Conservation (phyloP, 1,284 basidiomycete genomes). For the Vanrija humicola region DNA sequence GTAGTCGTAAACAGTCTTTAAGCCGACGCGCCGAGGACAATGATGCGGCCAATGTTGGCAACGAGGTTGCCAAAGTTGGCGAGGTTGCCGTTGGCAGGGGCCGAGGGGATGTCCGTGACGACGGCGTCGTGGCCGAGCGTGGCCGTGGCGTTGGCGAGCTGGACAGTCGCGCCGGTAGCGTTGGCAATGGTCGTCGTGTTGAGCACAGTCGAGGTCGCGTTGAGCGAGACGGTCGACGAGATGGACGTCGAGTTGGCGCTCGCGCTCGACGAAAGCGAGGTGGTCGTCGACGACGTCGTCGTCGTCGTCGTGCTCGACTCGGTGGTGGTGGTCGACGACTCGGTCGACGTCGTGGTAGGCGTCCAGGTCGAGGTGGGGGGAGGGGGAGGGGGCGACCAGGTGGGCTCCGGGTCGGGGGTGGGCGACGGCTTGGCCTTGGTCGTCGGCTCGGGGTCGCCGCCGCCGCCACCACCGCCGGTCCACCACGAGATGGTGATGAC, state of each 20-base stretch:
- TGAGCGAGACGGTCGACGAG: slow-evolving; percentile 19
- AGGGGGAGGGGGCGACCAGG: background rate
- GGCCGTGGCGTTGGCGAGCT: no score
- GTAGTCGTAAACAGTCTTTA: no score
- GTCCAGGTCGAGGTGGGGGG: slow-evolving; percentile 6
- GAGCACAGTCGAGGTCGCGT: background rate
- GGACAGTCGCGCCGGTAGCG: no score
- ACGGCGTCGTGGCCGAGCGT: no score
- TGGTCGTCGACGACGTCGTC: background rate
- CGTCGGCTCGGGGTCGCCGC: background rate
- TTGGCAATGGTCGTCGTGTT: background rate
- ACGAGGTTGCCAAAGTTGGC: no score
- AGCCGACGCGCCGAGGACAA: no score
- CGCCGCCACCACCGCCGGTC: background rate
- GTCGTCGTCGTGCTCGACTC: slow-evolving; percentile 21
- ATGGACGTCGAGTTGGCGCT: slow-evolving; percentile 35
- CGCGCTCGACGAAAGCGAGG: slow-evolving; percentile 17
- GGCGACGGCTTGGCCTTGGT: background rate
- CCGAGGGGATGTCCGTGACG: no score
- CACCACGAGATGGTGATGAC: background rate
- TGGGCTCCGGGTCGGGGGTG: background rate
- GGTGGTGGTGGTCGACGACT: slow-evolving; percentile 28
- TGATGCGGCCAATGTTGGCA: no score
- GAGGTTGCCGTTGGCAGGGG: no score
- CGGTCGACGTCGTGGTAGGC: slow-evolving; percentile 18